Percentiles rank a stretch among this genome's conserved stretches.
phyloP scores from a whole-genome alignment of 768 basidiomycete genomes.

The Serendipita vermifera region DNA sequence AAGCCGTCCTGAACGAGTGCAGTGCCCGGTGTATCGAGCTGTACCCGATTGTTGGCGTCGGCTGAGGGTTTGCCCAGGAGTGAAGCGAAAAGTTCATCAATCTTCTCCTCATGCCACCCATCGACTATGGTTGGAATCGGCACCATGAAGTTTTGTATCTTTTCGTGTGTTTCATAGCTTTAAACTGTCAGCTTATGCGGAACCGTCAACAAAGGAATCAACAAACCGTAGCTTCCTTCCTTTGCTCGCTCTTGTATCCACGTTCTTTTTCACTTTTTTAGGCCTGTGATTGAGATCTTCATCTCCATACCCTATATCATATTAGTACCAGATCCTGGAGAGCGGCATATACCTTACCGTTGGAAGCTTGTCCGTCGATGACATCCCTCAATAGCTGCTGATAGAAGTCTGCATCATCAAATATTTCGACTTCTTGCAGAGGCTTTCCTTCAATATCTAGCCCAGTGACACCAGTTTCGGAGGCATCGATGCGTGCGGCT shows the following conservation, averaged over 20 bases:
- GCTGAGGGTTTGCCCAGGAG: conserved; percentile 58
- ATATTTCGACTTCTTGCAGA: conserved; percentile 37
- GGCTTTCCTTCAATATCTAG: conserved; percentile 26
- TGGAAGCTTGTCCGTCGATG: conserved; percentile 48
- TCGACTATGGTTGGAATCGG: conserved; percentile 33
- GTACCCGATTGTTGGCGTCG: conserved; percentile 13
- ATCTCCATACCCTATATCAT: not conserved
- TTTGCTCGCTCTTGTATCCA: conserved; percentile 94
- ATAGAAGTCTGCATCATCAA: conserved; percentile 90
- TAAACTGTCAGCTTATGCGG: not conserved
- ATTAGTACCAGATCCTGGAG: not conserved
- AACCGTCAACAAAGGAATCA: not conserved
- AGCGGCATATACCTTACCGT: conserved; percentile 27
- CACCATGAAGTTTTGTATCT: conserved; percentile 93
- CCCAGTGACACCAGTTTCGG: conserved; percentile 18
- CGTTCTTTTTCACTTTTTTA: conserved; percentile 66
- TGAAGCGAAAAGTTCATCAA: conserved; percentile 86
- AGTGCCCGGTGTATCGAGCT: not conserved
- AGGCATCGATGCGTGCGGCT: conserved; percentile 33
- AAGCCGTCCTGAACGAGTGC: not conserved
- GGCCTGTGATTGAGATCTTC: conserved; percentile 32
- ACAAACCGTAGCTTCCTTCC: conserved; percentile 78
- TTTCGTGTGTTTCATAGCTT: conserved; percentile 89
- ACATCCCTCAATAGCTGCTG: conserved; percentile 83
- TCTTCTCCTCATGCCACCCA: conserved; percentile 90